Evolutionary conservation across 257 asterid genomes (phyloP), one percentile per base, ranked within the genome.

Genomic region (Schizonepeta tenuifolia): DNA sequence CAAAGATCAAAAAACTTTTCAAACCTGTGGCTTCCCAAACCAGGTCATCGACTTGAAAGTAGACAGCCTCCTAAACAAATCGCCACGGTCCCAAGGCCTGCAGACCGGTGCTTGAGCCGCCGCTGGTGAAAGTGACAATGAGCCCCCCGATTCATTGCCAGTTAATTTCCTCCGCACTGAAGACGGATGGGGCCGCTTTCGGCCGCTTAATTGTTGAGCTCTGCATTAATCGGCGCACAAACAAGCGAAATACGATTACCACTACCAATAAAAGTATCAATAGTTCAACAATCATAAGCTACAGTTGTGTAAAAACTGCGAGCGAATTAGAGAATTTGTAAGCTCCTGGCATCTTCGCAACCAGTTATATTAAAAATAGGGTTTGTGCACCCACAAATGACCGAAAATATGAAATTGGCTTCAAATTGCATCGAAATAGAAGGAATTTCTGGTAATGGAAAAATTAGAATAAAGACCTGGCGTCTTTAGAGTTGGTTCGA

Each of bases 11-110:
- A 36, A 68, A 49, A 66, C n/a, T 26, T 22, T 21, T 54, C 58
- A 61, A 77, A 95, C 99, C 99, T 90, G 87, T 18, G 99, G 98
- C 79, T 89, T 95, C n/a, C 97, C 99, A 73, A 95, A 95, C 99
- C 99, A 95, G 44, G 90, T 88, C 86, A 92, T 95, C 65, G 99
- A 88, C 82, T 87, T 92, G 90, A 95, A 95, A 58, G 97, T 88
- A 9, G 96, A 83, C 76, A 95, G 73, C 85, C 97, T 92, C 85
- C 55, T 74, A 33, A 79, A 82, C 66, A 90, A 86, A 84, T 95
- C 99, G 73, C 72, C 85, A 6, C 99, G 89, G 79, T 92, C 92
- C 99, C 99, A 92, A 21, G 99, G 99, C 86, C 93, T 84, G 77
- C 94, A 90, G 7, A 46, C 55, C 36, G 95, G 83, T 54, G 81